phyloP scores from a whole-genome alignment of 2,329 filamentous ascomycete species.

The Claviceps lovelessii region DNA sequence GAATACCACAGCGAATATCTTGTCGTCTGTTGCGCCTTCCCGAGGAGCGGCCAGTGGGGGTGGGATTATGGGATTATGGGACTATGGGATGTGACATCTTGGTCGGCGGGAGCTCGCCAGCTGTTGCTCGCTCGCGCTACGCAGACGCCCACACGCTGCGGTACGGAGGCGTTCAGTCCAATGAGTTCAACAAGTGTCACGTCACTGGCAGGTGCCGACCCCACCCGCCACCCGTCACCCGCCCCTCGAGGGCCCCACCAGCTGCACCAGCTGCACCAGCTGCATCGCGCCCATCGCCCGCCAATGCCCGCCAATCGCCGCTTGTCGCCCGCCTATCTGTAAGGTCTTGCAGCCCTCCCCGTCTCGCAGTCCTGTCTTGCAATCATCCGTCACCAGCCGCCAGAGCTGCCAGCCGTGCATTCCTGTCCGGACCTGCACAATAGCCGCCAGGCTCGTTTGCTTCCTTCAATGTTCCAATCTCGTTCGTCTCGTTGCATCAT shows the following conservation, averaged over 20 bases:
- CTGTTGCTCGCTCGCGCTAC: neutral
- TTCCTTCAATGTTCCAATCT: neutral
- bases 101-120: too few relatives aligned
- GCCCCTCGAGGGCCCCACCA: too few relatives aligned
- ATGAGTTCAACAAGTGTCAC: neutral
- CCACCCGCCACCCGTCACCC: too few relatives aligned
- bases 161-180: neutral
- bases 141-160: neutral
- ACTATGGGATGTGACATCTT: too few relatives aligned
- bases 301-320: neutral
- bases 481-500: neutral
- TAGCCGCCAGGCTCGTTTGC: neutral
- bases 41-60: neutral
- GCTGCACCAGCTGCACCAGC: too few relatives aligned
- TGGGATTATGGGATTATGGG: too few relatives aligned
- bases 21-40: neutral
- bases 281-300: neutral
- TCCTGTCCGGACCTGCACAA: slow-evolving; percentile 1
- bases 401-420: neutral
- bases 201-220: neutral
- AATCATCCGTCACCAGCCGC: too few relatives aligned
- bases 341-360: too few relatives aligned
- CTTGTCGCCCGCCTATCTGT: too few relatives aligned
- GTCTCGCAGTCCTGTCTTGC: too few relatives aligned
- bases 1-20: too few relatives aligned